Base-by-base conservation (phyloP, 2,329 filamentous ascomycete species). In the Aspergillus sp. region DNA sequence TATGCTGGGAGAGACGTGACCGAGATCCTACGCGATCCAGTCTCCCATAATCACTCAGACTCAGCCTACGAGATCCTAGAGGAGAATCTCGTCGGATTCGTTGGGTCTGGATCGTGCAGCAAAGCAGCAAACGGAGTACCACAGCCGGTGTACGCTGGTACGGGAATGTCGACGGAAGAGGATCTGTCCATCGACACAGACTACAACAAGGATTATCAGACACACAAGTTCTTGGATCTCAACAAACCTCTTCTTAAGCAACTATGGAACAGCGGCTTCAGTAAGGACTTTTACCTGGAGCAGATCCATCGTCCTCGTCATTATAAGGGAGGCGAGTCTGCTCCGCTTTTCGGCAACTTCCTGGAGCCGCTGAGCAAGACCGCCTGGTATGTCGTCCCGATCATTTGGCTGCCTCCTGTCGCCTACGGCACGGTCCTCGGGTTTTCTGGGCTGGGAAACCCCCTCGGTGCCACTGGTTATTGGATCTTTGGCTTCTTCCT, bases 351-450 rank as follows among this genome's bases (percentile, higher is more conserved):
- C 78, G 95, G 95, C 63, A 98, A 99, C 80, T 96, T 99, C 76
- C 83, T 99, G n/a, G 95, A 99, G 80, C 95, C 95, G n/a, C 81
- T 99, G 62, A 93, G 89, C 77, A 91, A 93, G 83, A 99, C 95
- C 2, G 87, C 95, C 1, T 99, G 95, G 95, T 99, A 90, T 87
- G 77, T 96, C 49, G 84, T 99, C 11, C 95, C 95, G 3, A 83
- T 83, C 0, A 63, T 96, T 1, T 99, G 95, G 95, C 75, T 95
- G 47, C 95, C 95, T n/a, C 85, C 83, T 19, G 85, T 97, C 47
- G 70, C 81, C 9, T 97, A 93, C 73, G 92, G 91, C 28, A 86
- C 89, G 11, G 87, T 84, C 64, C 70, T 91, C 22, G 89, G 91
- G 11, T 81, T 82, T 34, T 75, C 85, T 63, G 90, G 89, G 13